Percentiles rank a stretch among this genome's conserved stretches.
These are phyloP conservation scores for Lactarius hengduanensis DNA, from an alignment of 768 basidiomycete species.

Conservation along the genomic window DNA sequence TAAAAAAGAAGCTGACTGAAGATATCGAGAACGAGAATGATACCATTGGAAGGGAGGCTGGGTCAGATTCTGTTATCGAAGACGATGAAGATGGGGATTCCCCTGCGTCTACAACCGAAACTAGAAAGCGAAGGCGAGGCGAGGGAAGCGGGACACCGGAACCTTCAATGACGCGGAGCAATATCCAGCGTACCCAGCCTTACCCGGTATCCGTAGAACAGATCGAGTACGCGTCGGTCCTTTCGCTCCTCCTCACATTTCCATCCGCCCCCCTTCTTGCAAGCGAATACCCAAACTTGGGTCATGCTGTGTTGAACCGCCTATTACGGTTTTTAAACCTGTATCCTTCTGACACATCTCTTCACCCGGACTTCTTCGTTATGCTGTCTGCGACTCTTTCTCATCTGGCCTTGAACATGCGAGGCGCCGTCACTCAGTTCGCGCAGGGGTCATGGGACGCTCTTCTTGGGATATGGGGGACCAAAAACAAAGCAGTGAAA, in stretches of 20 bases:
- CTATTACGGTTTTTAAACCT: slow-evolving; percentile 60
- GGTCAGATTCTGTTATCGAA: slow-evolving; percentile 35
- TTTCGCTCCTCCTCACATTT: slow-evolving; percentile 59
- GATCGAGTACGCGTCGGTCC: slow-evolving; percentile 66
- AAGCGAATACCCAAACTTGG: slow-evolving; percentile 40
- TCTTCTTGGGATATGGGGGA: slow-evolving; percentile 72
- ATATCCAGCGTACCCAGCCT: slow-evolving; percentile 27
- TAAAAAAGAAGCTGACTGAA: slow-evolving; percentile 38
- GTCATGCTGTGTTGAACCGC: slow-evolving; percentile 56
- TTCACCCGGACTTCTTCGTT: slow-evolving; percentile 72
- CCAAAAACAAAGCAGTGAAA: slow-evolving; percentile 73
- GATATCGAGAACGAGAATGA: slow-evolving; percentile 34
- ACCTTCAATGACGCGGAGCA: slow-evolving; percentile 17
- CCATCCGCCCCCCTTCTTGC: slow-evolving; percentile 57
- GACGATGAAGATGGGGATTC: slow-evolving; percentile 37
- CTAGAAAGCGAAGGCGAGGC: slow-evolving; percentile 41
- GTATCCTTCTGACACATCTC: slow-evolving; percentile 72
- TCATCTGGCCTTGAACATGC: slow-evolving; percentile 76
- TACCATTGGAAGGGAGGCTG: slow-evolving; percentile 30
- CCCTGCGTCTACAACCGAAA: slow-evolving; percentile 26
- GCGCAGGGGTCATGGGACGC: slow-evolving; percentile 61
- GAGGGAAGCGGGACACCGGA: slow-evolving; percentile 18
- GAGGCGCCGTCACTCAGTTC: slow-evolving; percentile 55
- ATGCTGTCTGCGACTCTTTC: slow-evolving; percentile 67
- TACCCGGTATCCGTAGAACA: slow-evolving; percentile 52